These are phyloP conservation scores for Rhizomucor miehei DNA, from an alignment of 371 early-diverging fungal genomes.

Conservation along the genomic window DNA sequence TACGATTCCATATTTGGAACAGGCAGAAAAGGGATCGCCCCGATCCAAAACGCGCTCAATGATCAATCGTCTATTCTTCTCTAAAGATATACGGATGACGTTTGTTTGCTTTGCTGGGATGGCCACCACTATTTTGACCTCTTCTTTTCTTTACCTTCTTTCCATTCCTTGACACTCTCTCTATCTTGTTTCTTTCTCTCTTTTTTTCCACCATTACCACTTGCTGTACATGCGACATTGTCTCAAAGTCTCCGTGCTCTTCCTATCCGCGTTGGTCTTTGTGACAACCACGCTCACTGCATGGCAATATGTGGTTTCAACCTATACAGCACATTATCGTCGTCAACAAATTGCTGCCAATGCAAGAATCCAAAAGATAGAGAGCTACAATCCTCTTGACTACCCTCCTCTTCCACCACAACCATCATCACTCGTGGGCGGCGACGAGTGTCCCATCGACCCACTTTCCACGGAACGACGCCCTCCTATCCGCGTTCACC, in stretches of 20 bases:
- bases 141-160: too few relatives aligned
- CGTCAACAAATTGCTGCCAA: neutral
- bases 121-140: too few relatives aligned
- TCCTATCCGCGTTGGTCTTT: neutral
- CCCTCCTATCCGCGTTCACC: slow-evolving; percentile 5
- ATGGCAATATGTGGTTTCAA: neutral
- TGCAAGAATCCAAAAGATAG: neutral
- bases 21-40: neutral
- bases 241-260: slow-evolving; percentile 3
- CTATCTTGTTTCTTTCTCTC: neutral
- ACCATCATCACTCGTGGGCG: too few relatives aligned
- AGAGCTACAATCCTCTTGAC: neutral
- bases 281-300: neutral
- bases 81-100: neutral
- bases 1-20: neutral
- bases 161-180: too few relatives aligned
- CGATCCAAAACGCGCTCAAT: neutral
- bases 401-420: slow-evolving; percentile 8
- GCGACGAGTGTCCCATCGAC: slow-evolving; percentile 7
- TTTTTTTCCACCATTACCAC: neutral
- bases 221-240: slow-evolving; percentile 3
- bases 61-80: too few relatives aligned
- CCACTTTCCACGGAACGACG: slow-evolving; percentile 3
- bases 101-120: too few relatives aligned
- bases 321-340: slow-evolving; percentile 1